Conservation (phyloP, 371 early-diverging fungal genomes). For the Mucor velutinosus region DNA sequence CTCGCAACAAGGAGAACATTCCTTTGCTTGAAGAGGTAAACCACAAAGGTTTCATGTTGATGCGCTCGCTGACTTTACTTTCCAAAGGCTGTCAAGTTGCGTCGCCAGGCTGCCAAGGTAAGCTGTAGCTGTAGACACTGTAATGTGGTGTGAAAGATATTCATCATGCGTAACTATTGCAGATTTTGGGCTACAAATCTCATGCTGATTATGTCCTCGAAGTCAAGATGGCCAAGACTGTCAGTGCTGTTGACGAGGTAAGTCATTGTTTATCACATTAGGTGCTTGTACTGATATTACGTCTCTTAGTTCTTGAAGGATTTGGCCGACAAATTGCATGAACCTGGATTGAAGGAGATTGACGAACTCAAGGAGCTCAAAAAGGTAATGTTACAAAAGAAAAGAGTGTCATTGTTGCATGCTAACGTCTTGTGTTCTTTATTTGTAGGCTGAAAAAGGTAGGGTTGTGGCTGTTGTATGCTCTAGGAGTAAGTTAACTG, state of each 20-base stretch:
- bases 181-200: constrained; percentile 73
- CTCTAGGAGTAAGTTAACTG: not conserved
- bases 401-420: not conserved
- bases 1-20: constrained; percentile 65
- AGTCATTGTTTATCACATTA: not conserved
- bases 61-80: not conserved
- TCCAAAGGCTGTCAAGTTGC: constrained; percentile 57
- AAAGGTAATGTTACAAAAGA: constrained; percentile 26
- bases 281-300: not conserved
- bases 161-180: not conserved
- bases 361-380: constrained; percentile 60
- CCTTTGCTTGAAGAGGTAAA: constrained; percentile 52
- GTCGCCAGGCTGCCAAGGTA: constrained; percentile 61
- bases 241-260: constrained; percentile 61
- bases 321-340: constrained; percentile 58
- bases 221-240: constrained; percentile 84
- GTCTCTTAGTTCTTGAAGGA: constrained; percentile 63
- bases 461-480: not conserved
- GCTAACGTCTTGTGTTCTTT: not conserved
- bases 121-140: not conserved
- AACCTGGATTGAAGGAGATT: constrained; percentile 65
- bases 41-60: not conserved
- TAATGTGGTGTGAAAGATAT: not conserved
- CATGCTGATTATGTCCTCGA: constrained; percentile 80
- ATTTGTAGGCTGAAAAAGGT: constrained; percentile 36